Conservation (phyloP, 495 filamentous ascomycete species). For the Podospora sp. region DNA sequence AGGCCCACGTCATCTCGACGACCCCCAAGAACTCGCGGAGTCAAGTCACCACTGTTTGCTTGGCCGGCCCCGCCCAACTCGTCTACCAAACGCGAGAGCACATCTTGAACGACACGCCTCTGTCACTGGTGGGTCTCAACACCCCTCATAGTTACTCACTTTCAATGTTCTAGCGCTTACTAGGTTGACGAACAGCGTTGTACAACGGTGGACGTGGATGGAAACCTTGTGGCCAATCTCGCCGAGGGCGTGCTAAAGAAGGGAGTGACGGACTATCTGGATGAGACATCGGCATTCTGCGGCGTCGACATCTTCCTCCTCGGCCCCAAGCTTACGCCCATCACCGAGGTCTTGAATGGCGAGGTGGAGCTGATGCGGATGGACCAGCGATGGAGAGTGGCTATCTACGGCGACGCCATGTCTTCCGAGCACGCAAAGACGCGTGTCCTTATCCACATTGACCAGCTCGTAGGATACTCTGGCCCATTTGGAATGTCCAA, state of each 20-base stretch:
- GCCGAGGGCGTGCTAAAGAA: slow-evolving; percentile 65
- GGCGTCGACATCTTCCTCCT: slow-evolving; percentile 96
- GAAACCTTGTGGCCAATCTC: slow-evolving; percentile 79
- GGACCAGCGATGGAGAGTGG: slow-evolving; percentile 84
- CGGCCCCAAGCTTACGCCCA: slow-evolving; percentile 72
- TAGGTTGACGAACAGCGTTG: slow-evolving; percentile 31
- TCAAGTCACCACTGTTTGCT: slow-evolving; percentile 86
- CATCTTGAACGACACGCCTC: slow-evolving; percentile 83
- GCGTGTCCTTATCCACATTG: slow-evolving; percentile 92
- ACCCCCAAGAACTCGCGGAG: slow-evolving; percentile 75
- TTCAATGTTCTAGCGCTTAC: background rate
- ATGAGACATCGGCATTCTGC: slow-evolving; percentile 79
- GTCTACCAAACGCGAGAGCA: slow-evolving; percentile 83
- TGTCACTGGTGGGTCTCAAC: slow-evolving; percentile 71
- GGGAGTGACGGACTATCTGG: slow-evolving; percentile 76
- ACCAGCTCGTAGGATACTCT: slow-evolving; percentile 76
- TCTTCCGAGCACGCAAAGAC: slow-evolving; percentile 97
- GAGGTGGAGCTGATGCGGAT: slow-evolving; percentile 49
- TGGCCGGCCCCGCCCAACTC: slow-evolving; percentile 79
- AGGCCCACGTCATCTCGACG: slow-evolving; percentile 79
- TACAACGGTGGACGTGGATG: slow-evolving; percentile 89
- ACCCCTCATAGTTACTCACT: background rate
- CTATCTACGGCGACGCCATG: slow-evolving; percentile 93
- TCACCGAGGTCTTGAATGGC: slow-evolving; percentile 63
- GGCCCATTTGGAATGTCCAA: slow-evolving; percentile 23